Base-by-base conservation (phyloP, 805 yeast genomes). In the Pichia californica region DNA sequence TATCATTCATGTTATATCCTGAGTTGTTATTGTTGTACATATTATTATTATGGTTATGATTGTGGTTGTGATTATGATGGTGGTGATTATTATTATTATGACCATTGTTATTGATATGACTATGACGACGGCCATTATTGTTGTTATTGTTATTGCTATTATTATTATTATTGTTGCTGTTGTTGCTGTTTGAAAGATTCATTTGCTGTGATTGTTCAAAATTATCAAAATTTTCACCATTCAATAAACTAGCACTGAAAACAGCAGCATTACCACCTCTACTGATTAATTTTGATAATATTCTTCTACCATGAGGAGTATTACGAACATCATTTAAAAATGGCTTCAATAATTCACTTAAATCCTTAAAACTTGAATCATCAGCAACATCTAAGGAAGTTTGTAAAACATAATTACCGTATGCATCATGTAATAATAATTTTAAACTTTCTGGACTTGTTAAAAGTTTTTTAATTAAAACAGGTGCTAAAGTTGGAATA, bases 231-330 rank as follows among this genome's bases (percentile, higher is more conserved):
- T 38, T 27, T 6, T 30, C 31, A 21, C 16, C 18, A 31, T 32
- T 43, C n/a, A 36, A 36, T 13, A 32, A 15, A 5, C 34, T 34
- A 26, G 41, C 34, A 27, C 26, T 29, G 21, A 39, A 39, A 16
- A 31, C 31, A 28, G 52, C 39, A 11, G 52, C 35, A 18, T 44
- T 49, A 36, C 66, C 64, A 32, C 66, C 64, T 39, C 65, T 52
- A 42, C 61, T 54, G 45, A 60, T 58, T 37, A 64, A 50, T 41
- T 87, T 88, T 25, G 86, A 78, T 67, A 85, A 75, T 47, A 91
- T 88, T 57, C 97, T 77, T 60, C 96, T 76, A n/a, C 97, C 98
- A 62, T 91, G 96, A 3, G 97, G 97, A 15, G 97, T 89, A 54
- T 83, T 84, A 60, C 84, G 77, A 46, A 91, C 83, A 37, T 81